These are phyloP conservation scores for Naganishia cerealis DNA, from an alignment of 1,284 basidiomycete genomes.

Conservation along the genomic window DNA sequence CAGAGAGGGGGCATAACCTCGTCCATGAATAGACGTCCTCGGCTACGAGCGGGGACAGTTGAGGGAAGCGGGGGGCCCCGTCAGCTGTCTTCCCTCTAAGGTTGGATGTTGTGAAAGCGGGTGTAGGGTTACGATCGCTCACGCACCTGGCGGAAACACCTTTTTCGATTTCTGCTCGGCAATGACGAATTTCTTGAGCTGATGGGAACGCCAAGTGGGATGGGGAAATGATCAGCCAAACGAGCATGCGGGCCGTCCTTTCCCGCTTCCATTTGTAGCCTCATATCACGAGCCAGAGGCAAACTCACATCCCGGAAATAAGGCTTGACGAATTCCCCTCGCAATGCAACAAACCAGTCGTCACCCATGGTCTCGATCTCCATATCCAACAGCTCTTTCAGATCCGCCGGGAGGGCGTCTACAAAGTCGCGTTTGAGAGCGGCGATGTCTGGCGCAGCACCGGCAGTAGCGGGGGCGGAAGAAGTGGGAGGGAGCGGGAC, in stretches of 20 bases:
- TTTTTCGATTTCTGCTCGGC: constrained; percentile 49
- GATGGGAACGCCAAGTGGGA: not conserved
- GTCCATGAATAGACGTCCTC: constrained; percentile 58
- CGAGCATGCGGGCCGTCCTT: not conserved
- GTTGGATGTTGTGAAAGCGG: not conserved
- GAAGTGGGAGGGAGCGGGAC: constrained; percentile 18
- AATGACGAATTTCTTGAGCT: constrained; percentile 52
- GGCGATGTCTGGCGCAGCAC: not conserved
- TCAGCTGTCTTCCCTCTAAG: not conserved
- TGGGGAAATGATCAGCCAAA: constrained; percentile 5
- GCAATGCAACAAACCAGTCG: constrained; percentile 55
- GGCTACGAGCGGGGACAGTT: constrained; percentile 39
- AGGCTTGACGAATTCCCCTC: constrained; percentile 52
- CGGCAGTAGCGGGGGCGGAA: not conserved
- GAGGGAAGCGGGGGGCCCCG: not conserved
- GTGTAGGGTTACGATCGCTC: not conserved
- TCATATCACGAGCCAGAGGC: not conserved
- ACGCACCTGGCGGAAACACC: constrained; percentile 57
- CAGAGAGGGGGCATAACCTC: constrained; percentile 52
- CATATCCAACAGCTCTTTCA: constrained; percentile 42
- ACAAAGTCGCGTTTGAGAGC: constrained; percentile 31
- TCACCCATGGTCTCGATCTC: constrained; percentile 53
- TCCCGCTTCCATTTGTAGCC: not conserved
- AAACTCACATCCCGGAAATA: constrained; percentile 50
- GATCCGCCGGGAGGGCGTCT: constrained; percentile 18